Percentiles rank a stretch among this genome's conserved stretches.
Conservation (phyloP, 1,284 basidiomycete species). For the Paramarasmius palmivorus region DNA sequence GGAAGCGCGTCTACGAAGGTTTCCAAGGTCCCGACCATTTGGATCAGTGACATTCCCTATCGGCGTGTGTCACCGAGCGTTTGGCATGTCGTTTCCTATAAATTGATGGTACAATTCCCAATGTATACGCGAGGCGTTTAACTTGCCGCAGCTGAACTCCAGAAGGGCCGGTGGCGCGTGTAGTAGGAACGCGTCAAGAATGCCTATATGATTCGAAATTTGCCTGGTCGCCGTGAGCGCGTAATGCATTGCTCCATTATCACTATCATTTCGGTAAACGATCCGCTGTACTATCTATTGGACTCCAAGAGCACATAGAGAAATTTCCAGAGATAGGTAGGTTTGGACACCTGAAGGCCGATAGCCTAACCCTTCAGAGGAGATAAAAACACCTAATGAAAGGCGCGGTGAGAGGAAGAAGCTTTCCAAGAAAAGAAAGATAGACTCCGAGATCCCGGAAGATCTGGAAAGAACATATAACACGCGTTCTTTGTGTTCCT, state of each 20-base stretch:
- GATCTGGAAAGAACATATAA: not conserved
- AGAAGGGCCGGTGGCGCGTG: too few species aligned
- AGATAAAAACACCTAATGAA: not conserved
- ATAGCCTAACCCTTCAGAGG: too few species aligned
- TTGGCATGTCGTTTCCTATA: constrained; percentile 6
- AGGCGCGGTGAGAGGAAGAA: not conserved
- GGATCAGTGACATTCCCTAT: constrained; percentile 1
- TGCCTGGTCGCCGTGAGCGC: too few species aligned
- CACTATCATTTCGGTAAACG: too few species aligned
- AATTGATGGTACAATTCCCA: not conserved
- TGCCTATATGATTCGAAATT: too few species aligned
- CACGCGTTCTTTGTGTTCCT: not conserved
- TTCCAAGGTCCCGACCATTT: not conserved
- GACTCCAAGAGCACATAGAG: too few species aligned
- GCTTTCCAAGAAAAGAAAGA: not conserved
- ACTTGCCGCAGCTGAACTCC: not conserved
- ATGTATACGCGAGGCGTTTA: not conserved
- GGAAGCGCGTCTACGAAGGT: not conserved
- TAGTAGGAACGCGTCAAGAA: too few species aligned
- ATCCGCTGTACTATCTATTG: too few species aligned
- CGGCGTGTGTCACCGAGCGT: constrained; percentile 4
- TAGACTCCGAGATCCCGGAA: not conserved
- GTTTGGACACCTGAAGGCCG: too few species aligned
- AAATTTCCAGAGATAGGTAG: too few species aligned
- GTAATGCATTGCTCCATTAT: too few species aligned